Conservation (phyloP, 2,329 filamentous ascomycete species). For the Coniochaeta hoffmannii region DNA sequence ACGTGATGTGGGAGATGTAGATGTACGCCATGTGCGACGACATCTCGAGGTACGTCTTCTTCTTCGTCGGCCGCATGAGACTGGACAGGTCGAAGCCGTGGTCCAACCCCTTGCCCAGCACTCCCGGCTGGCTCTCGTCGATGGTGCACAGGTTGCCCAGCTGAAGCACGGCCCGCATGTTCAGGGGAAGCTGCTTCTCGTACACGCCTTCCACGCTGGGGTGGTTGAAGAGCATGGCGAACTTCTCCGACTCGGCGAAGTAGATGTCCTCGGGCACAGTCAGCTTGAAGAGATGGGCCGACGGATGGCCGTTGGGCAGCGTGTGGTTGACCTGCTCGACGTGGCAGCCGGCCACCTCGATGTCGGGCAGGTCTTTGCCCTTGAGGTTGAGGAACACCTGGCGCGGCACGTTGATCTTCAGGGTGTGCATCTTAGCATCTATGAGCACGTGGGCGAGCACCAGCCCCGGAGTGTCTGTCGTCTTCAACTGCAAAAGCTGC, state of each 20-base stretch:
- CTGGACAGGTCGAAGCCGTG: conserved; percentile 84
- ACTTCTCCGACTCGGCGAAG: conserved; percentile 74
- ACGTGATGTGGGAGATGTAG: conserved; percentile 86
- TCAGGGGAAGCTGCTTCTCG: conserved; percentile 84
- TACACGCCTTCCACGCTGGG: conserved; percentile 96
- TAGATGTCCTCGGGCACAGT: conserved; percentile 85
- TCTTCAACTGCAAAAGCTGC: conserved; percentile 84
- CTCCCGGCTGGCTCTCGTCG: conserved; percentile 81
- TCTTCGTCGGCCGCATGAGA: conserved; percentile 60
- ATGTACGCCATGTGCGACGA: conserved; percentile 72
- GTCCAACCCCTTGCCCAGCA: conserved; percentile 86
- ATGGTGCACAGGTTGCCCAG: conserved; percentile 90
- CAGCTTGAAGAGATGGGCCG: conserved; percentile 88
- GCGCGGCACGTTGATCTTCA: conserved; percentile 84
- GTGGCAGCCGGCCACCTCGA: conserved; percentile 76
- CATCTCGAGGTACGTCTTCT: conserved; percentile 64
- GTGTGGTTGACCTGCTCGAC: conserved; percentile 93
- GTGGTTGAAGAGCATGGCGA: conserved; percentile 79
- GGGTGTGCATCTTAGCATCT: conserved; percentile 78
- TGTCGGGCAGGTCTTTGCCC: conserved; percentile 76
- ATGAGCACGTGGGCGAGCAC: conserved; percentile 88
- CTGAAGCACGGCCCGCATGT: conserved; percentile 78
- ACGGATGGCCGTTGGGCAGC: conserved; percentile 89
- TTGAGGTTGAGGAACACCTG: conserved; percentile 91
- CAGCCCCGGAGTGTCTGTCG: conserved; percentile 77